Base-by-base conservation (phyloP, 768 basidiomycete genomes). In the Kondoa malvinella region DNA sequence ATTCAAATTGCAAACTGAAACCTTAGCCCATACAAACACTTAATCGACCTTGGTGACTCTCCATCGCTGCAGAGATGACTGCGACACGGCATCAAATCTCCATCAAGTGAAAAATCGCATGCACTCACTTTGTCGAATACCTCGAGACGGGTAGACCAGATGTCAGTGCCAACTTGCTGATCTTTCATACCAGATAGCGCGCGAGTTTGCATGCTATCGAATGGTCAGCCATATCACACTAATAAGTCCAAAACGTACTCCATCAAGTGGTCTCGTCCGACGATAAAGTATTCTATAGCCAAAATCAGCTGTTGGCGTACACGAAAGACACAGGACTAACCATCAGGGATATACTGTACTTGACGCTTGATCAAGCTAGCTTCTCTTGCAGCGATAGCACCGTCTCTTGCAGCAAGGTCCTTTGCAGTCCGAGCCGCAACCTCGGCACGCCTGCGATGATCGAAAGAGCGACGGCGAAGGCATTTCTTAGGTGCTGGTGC, bases 1-100 rank as follows among this genome's bases (percentile, higher is more conserved):
- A n/a, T n/a, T n/a, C n/a, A n/a, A n/a, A n/a, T n/a, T n/a, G n/a
- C n/a, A n/a, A n/a, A n/a, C n/a, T n/a, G n/a, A n/a, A n/a, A n/a
- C n/a, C n/a, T n/a, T n/a, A n/a, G n/a, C n/a, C n/a, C n/a, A n/a
- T n/a, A n/a, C n/a, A n/a, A n/a, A n/a, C n/a, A 50, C 21, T 21
- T 50, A 50, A 50, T 50, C 40, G 21, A 50, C 40, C 21, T 50
- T 50, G 40, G 40, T 50, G 8, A 50, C 40, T 8, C 40, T 32
- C 61, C 61, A 63, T 63, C 33, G 61, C 32, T 63, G 61, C 3
- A 63, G 15, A 21, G 61, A 31, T 16, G 61, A 27, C 30, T 32
- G 61, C 12, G 25, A 12, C 21, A 59, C 25, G 25, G 4, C 8
- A 25, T 31, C 30, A 25, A 29, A 59, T 59, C 25, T 31, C 4